phyloP scores from a whole-genome alignment of 1,284 basidiomycete genomes.

The Ganoderma sinense region DNA sequence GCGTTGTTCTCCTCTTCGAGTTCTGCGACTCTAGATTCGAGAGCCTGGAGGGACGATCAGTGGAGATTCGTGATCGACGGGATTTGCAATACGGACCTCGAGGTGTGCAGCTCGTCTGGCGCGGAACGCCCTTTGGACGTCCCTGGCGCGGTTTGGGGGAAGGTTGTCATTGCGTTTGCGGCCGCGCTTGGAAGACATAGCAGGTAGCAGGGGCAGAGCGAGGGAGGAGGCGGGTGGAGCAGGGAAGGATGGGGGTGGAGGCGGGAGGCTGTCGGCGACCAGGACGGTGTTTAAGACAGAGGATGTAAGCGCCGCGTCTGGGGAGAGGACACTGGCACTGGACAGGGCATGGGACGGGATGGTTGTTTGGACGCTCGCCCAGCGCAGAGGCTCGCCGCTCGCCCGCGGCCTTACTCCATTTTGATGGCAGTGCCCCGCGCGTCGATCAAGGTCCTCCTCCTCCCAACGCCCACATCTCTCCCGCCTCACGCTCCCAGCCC shows the following conservation, averaged over 20 bases:
- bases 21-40: conserved; percentile 84
- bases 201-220: conserved; percentile 29
- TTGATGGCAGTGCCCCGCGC: conserved; percentile 31
- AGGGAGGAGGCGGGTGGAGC: conserved; percentile 25
- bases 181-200: conserved; percentile 86
- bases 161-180: conserved; percentile 93
- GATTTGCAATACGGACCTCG: conserved; percentile 58
- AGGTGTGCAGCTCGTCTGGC: conserved; percentile 90
- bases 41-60: conserved; percentile 55
- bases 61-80: conserved; percentile 14
- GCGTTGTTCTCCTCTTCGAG: conserved; percentile 87
- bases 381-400: conserved; percentile 14
- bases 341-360: conserved; percentile 11
- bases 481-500: neutral
- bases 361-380: conserved; percentile 24
- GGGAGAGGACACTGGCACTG: neutral
- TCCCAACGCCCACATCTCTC: conserved; percentile 1
- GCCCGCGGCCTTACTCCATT: conserved; percentile 18
- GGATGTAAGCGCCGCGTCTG: conserved; percentile 31
- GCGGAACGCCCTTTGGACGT: conserved; percentile 93
- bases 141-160: conserved; percentile 90
- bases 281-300: conserved; percentile 36
- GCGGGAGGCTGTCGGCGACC: conserved; percentile 33
- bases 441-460: conserved; percentile 25
- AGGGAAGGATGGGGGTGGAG: conserved; percentile 29